phyloP scores from a whole-genome alignment of 2,329 filamentous ascomycete genomes.

The Knufia fluminis region DNA sequence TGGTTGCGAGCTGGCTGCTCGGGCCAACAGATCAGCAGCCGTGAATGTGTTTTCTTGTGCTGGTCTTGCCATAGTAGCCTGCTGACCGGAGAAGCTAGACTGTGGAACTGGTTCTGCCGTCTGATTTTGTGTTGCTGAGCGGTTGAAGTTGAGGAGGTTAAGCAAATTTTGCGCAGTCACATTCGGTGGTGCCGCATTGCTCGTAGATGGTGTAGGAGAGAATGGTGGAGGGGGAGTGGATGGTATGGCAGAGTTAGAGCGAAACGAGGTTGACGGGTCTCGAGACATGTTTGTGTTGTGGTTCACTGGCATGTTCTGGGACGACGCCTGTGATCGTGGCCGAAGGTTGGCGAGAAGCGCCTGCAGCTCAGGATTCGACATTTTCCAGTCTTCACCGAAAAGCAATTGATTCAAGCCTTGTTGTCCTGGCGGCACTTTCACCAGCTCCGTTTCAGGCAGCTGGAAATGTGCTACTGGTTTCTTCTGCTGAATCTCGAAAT shows the following conservation, averaged over 20 bases:
- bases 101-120: neutral
- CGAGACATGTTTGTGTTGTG: constrained; percentile 26
- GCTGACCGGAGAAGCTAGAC: constrained; percentile 12
- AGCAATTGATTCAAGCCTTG: neutral
- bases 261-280: constrained; percentile 26
- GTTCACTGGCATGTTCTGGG: constrained; percentile 24
- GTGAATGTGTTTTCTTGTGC: neutral
- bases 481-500: constrained; percentile 4
- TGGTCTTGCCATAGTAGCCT: neutral
- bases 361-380: constrained; percentile 40
- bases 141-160: constrained; percentile 57
- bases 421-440: neutral
- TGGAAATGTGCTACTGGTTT: neutral
- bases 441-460: neutral
- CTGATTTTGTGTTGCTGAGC: constrained; percentile 28
- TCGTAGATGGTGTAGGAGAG: constrained; percentile 11
- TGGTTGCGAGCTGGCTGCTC: neutral
- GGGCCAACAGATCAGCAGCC: constrained; percentile 1
- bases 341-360: constrained; percentile 39
- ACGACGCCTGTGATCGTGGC: constrained; percentile 28
- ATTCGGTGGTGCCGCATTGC: constrained; percentile 12
- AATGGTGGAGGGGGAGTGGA: constrained; percentile 11
- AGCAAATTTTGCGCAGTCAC: constrained; percentile 51
- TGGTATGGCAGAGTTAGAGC: constrained; percentile 27
- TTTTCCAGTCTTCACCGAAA: constrained; percentile 26